Conservation (phyloP, 176 grass and related monocot species). For the Triticum aestivum region IWGSC_CS_RefSeq_v2.1 NC_057801.1:365435144-365435643, state of each 20-base stretch:
- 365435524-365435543: too few species aligned
- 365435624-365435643: not conserved
- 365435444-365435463: not conserved
- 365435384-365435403: not conserved
- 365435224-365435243: not conserved
- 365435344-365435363: not conserved
- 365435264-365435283: not conserved
- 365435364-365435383: slow-evolving; percentile 3
- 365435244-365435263: not conserved
- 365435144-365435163: not conserved
- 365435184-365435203: slow-evolving; percentile 3
- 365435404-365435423: not conserved
- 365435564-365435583: not conserved
- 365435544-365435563: too few species aligned
- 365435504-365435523: too few species aligned
- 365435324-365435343: not conserved
- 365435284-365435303: not conserved
- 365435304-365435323: slow-evolving; percentile 2
- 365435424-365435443: not conserved
- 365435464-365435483: too few species aligned
- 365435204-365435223: not conserved
- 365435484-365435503: too few species aligned
- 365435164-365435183: not conserved
- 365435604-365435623: not conserved
- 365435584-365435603: not conserved